phyloP scores from a whole-genome alignment of 164 flowering plant genomes.

The Chloranthus sessilifolius region DNA sequence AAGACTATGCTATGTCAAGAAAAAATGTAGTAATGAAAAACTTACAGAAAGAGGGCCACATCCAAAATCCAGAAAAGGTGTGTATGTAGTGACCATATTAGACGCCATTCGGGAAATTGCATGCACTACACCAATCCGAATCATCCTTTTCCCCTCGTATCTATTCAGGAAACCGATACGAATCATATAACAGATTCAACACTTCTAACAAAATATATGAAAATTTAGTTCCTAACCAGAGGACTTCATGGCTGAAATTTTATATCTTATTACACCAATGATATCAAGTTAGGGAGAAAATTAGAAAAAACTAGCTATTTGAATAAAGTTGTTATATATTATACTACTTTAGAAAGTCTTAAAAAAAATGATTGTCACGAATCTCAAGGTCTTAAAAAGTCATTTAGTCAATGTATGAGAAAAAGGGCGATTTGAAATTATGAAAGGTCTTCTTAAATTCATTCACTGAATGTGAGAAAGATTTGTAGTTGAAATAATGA shows the following conservation, averaged over 20 bases:
- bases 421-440: too few relatives aligned
- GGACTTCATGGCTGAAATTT: neutral
- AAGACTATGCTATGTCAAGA: neutral
- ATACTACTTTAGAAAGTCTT: too few relatives aligned
- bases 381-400: too few relatives aligned
- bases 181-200: neutral
- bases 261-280: neutral
- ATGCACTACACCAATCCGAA: conserved; percentile 24
- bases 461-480: neutral
- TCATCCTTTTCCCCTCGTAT: conserved; percentile 27
- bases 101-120: conserved; percentile 27
- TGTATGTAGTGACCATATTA: conserved; percentile 18
- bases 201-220: neutral
- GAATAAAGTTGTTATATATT: neutral
- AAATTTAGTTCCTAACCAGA: neutral
- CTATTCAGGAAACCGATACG: conserved; percentile 8
- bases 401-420: too few relatives aligned
- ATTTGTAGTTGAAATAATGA: neutral
- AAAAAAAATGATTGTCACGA: too few relatives aligned
- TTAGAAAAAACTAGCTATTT: neutral
- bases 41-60: conserved; percentile 22
- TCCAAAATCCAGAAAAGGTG: conserved; percentile 18
- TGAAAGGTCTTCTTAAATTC: neutral
- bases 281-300: neutral
- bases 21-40: neutral